These are phyloP conservation scores for Cryptosporidium ryanae DNA, from an alignment of 169 alveolate genomes.

Conservation along the genomic window DNA sequence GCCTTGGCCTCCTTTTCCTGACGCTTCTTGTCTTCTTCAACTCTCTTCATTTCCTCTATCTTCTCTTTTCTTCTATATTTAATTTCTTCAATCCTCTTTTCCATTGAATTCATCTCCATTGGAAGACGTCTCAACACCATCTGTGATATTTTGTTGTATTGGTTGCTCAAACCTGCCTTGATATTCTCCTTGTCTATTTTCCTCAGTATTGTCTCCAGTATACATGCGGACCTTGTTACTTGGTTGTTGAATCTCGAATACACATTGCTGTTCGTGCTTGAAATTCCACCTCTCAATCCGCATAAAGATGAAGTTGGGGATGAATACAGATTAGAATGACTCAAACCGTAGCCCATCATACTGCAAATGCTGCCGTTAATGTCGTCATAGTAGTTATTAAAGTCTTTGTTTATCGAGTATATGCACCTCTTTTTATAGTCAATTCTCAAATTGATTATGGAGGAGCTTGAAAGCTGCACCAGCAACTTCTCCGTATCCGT, in stretches of 20 bases:
- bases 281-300: neutral
- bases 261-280: neutral
- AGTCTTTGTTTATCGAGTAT: conserved; percentile 33
- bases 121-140: conserved; percentile 73
- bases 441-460: conserved; percentile 52
- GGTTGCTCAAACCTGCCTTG: conserved; percentile 34
- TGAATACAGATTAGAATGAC: neutral
- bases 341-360: neutral
- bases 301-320: neutral
- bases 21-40: conserved; percentile 85
- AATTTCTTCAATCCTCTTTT: conserved; percentile 72
- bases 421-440: conserved; percentile 58
- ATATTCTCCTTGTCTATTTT: conserved; percentile 50
- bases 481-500: conserved; percentile 85
- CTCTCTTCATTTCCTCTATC: conserved; percentile 85
- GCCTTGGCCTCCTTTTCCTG: conserved; percentile 85
- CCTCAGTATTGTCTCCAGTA: conserved; percentile 35
- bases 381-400: neutral
- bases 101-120: conserved; percentile 71
- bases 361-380: neutral
- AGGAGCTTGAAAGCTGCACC: conserved; percentile 75
- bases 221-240: conserved; percentile 37
- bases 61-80: conserved; percentile 82
- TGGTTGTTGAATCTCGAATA: conserved; percentile 27
- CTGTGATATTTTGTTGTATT: conserved; percentile 54